phyloP scores from a whole-genome alignment of 768 basidiomycete species.

The Auricularia heimuer region DNA sequence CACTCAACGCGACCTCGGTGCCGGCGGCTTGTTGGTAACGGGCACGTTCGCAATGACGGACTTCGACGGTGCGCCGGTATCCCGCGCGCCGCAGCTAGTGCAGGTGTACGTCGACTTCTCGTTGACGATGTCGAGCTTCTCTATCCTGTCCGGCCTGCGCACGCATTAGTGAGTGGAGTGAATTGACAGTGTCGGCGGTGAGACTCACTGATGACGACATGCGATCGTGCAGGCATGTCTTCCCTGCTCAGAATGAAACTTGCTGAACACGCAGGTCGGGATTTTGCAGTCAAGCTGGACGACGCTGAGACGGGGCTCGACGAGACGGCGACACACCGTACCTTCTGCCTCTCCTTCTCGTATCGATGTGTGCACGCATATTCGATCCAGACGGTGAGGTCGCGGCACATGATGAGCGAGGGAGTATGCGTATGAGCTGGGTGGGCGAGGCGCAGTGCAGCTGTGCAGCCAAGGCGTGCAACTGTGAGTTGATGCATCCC shows the following conservation, averaged over 20 bases:
- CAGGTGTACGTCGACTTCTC: not conserved
- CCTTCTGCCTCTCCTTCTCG: conserved; percentile 25
- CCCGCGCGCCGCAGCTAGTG: not conserved
- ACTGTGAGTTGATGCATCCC: too few relatives aligned
- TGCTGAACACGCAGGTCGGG: conserved; percentile 31
- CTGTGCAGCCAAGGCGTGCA: not conserved
- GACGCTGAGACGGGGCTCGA: not conserved
- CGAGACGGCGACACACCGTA: conserved; percentile 12
- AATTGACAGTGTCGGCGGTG: not conserved
- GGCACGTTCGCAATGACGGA: too few relatives aligned
- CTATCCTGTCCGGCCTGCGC: too few relatives aligned
- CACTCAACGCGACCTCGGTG: too few relatives aligned
- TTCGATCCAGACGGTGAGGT: conserved; percentile 23
- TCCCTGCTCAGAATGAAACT: conserved; percentile 18
- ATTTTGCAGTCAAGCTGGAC: conserved; percentile 41
- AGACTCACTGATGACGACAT: conserved; percentile 28
- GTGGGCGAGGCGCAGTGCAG: not conserved
- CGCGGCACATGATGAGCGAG: conserved; percentile 23
- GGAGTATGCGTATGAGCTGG: not conserved
- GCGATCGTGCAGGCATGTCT: conserved; percentile 28
- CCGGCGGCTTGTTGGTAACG: too few relatives aligned
- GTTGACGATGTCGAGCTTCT: not conserved
- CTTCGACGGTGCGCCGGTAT: not conserved
- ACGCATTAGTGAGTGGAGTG: too few relatives aligned
- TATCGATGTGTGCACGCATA: conserved; percentile 25